Evolutionary conservation across 345 rosid genomes (phyloP), one percentile per base, ranked within the genome.

Genomic region (Moricandia arvensis): DNA sequence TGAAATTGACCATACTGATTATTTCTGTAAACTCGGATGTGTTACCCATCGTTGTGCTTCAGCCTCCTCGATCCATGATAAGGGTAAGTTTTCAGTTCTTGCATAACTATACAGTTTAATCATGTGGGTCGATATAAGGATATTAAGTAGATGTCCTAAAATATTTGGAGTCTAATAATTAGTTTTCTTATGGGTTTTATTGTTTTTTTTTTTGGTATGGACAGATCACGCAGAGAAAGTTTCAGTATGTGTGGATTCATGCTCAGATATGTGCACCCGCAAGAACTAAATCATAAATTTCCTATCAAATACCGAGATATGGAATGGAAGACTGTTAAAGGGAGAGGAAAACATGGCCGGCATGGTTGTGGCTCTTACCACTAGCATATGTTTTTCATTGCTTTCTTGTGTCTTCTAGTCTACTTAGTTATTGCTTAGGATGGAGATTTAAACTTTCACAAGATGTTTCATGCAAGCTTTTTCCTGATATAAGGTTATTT

Each of bases 141-240:
- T 49, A 49, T 49, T 49, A 16, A 26, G 61, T 33, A 34, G 45
- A 53, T 35, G 47, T 63, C 29, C 17, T 37, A 12, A 12, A 2
- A 41, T 26, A 41, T 33, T 18, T 60, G 30, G 61, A 9, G 17
- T 35, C 13, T 64, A 21, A 34, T 34, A 21, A 51, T 34, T 34
- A 34, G 11, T 2, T 49, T 72, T 33, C 26, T 49, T 61, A 5
- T 49, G 57, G 24, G 24, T 16, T 10, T 66, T 55, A 11, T 11
- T 24, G 7, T 43, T 54, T 57, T 18, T 29, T 55, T 21, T 17
- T 13, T 11, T 61, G 2, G 12, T 17, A 34, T 63, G 73, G 16
- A 10, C 68, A 75, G 73, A 59, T 68, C 79, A 75, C 7, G 62
- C 7, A 12, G 79, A 75, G 30, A 75, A 68, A 59, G 68, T 75